Evolutionary conservation across 257 asterid genomes (phyloP).

Genomic region (Rauvolfia tetraphylla): DNA sequence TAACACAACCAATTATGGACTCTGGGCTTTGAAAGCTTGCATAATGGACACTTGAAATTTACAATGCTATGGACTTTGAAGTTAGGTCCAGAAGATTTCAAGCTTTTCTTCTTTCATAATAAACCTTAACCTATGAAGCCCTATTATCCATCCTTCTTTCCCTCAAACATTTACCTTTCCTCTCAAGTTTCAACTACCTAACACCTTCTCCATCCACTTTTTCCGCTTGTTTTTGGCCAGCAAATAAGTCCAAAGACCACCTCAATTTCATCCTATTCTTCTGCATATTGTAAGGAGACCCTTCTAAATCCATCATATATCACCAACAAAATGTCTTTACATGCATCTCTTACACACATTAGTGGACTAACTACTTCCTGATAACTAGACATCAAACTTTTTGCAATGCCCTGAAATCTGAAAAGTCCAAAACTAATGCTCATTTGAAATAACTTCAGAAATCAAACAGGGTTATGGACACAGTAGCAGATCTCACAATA

Average conservation of each 20-base stretch:
- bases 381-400: background rate
- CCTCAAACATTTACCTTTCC: background rate
- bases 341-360: background rate
- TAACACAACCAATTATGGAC: background rate
- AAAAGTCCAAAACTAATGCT: background rate
- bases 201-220: background rate
- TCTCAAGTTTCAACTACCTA: background rate
- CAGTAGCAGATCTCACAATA: conserved; percentile 5
- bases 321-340: background rate
- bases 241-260: background rate
- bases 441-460: background rate
- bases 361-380: background rate
- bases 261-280: background rate
- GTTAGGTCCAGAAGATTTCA: background rate
- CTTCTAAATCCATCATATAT: background rate
- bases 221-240: background rate
- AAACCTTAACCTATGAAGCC: background rate
- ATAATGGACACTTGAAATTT: background rate
- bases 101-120: background rate
- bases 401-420: background rate
- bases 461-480: background rate
- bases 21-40: background rate
- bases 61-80: background rate
- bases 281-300: background rate
- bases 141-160: background rate